Evolutionary conservation across 2,329 filamentous ascomycete genomes (phyloP), one percentile per base, ranked within the genome.

Genomic region (Paradendryphiella salina): DNA sequence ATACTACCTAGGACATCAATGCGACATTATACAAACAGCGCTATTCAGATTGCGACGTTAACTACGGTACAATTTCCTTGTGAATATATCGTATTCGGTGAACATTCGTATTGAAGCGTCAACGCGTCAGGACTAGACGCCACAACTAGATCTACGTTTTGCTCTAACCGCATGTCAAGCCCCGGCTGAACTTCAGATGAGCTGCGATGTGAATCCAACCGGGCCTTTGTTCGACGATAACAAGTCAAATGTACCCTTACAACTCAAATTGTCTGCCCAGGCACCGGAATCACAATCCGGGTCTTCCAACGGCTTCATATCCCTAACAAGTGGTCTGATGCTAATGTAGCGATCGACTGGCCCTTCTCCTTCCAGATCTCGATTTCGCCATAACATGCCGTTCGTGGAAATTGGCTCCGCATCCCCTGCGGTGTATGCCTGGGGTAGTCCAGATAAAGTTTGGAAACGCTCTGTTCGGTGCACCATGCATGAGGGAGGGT

Each of bases 401-500:
- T 13, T 20, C 31, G 21, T 21, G 8, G 15, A 13, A 37, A 20
- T 36, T 28, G n/a, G 20, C 14, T 13, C 38, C 13, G 13, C 14
- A 21, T 17, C 17, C 37, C 43, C 35, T 44, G 42, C 17, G 18
- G 47, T 36, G 31, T 26, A 14, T 50, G 45, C 29, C 35, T 38
- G 33, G 33, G 20, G 33, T 41, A n/a, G 28, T 47, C 21, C 5
- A 38, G 38, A 48, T 38, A 42, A 37, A 48, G 37, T 42, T 28
- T 28, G n/a, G 23, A 35, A 35, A 21, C 32, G 32, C 26, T 42
- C 18, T 26, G 14, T 28, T 33, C 18, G 34, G 33, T 7, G 28
- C 38, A 29, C 37, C 28, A 41, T 47, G 46, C 46, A 46, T 37
- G 38, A 13, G 9, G 31, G 39, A 49, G 46, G 40, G 33, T 29